Evolutionary conservation across 768 basidiomycete genomes (phyloP).

Genomic region (Pleurotus pulmonarius): DNA sequence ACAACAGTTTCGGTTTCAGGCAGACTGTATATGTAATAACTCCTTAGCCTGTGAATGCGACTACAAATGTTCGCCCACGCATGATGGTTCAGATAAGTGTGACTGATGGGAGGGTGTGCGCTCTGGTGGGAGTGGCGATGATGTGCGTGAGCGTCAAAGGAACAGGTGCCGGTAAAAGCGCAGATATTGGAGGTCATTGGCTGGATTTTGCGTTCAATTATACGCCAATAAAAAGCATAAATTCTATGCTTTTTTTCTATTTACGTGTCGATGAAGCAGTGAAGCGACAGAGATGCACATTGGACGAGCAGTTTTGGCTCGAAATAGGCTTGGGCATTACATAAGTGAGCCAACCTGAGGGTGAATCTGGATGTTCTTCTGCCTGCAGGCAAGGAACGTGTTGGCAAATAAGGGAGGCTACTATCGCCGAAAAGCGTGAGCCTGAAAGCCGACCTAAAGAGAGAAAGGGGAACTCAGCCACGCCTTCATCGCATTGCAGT

Average conservation of each 20-base stretch:
- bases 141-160: conserved; percentile 1
- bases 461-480: conserved; percentile 49
- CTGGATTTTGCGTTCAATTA: too few relatives aligned
- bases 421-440: conserved; percentile 39
- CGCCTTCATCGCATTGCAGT: conserved; percentile 44
- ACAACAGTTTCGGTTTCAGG: too few relatives aligned
- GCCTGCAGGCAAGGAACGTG: conserved; percentile 83
- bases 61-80: conserved; percentile 7
- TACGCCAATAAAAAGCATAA: too few relatives aligned
- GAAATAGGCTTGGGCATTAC: conserved; percentile 24
- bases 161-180: background rate
- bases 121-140: conserved; percentile 5
- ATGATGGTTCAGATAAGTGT: conserved; percentile 37
- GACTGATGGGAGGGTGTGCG: conserved; percentile 42
- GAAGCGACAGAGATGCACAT: background rate
- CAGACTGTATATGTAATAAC: conserved; percentile 1
- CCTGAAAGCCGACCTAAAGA: conserved; percentile 32
- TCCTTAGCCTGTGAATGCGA: conserved; percentile 12
- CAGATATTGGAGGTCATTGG: background rate
- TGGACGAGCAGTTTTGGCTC: background rate
- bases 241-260: too few relatives aligned
- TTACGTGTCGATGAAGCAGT: background rate
- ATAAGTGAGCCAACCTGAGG: conserved; percentile 39
- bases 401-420: conserved; percentile 51
- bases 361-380: conserved; percentile 36